Conservation (phyloP, 2,329 filamentous ascomycete genomes). For the Ophiocordyceps robertsii region DNA sequence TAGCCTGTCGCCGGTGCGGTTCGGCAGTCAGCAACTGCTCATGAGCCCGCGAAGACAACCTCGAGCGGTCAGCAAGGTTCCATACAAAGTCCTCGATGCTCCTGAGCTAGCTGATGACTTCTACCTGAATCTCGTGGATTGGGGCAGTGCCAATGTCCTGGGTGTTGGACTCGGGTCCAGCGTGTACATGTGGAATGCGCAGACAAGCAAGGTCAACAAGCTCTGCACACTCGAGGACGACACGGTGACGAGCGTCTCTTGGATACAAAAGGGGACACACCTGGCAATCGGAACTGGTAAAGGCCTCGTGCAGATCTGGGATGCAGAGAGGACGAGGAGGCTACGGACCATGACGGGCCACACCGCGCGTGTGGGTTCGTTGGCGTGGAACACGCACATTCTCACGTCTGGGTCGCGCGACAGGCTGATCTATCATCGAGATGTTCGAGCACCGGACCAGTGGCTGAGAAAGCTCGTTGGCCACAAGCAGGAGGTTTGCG, state of each 20-base stretch:
- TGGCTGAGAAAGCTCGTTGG: constrained; percentile 78
- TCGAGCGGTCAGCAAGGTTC: constrained; percentile 84
- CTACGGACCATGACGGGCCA: constrained; percentile 95
- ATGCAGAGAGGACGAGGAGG: constrained; percentile 74
- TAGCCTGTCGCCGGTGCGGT: constrained; percentile 85
- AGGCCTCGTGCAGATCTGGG: constrained; percentile 94
- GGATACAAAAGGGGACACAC: constrained; percentile 96
- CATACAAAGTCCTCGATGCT: constrained; percentile 94
- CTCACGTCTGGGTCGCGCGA: constrained; percentile 91
- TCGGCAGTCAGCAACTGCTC: constrained; percentile 85
- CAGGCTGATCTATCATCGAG: constrained; percentile 85
- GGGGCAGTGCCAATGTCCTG: constrained; percentile 89
- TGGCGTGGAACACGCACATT: constrained; percentile 98
- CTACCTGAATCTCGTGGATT: constrained; percentile 93
- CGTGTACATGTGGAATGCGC: constrained; percentile 98
- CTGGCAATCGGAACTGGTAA: constrained; percentile 91
- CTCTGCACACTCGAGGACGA: constrained; percentile 88
- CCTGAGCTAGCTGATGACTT: constrained; percentile 95
- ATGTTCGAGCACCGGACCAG: constrained; percentile 85
- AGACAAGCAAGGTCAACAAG: constrained; percentile 81
- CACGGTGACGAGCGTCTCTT: constrained; percentile 89
- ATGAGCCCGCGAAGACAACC: constrained; percentile 82
- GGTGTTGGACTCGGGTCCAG: constrained; percentile 86
- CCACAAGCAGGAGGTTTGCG: constrained; percentile 97
- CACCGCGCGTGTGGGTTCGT: constrained; percentile 77